Base-by-base conservation (phyloP, 148 eudicot genomes). In the Mesembryanthemum crystallinum region DNA sequence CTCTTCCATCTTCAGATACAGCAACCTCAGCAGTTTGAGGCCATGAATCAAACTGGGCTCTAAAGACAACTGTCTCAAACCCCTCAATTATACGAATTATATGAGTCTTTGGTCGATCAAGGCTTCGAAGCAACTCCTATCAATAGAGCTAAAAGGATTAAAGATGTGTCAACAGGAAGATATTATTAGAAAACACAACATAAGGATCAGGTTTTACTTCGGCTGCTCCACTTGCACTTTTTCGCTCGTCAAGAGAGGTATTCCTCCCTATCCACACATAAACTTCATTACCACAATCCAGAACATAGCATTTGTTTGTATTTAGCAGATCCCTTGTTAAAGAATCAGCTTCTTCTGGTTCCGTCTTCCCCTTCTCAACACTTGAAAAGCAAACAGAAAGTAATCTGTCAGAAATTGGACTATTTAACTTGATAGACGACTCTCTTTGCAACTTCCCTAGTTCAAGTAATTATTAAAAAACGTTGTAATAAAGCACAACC, bases 251-350 rank as follows among this genome's bases (percentile, higher is more conserved):
- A 64, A 96, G 89, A 61, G 90, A 70, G 69, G 98, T 91, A 76
- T 77, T 85, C 82, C 92, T 88, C 27, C 99, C 99, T 80, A 89
- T 86, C 99, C 99, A 96, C 76, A 96, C 90, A 82, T 79, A 91
- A 74, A 91, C 82, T 84, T 89, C 92, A 24, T 66, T 28, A 23
- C 96, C 98, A 76, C 96, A 96, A 75, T 96, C 99, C 67, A 96
- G 77, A 77, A 96, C 67, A 80, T 86, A 91, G 84, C 99, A 96
- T 79, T 82, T 88, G 69, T 83, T 75, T 54, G 98, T 90, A 73
- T 85, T 82, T 59, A 96, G 84, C 78, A 88, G 76, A 79, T 89
- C 91, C 84, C 83, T 91, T 51, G 86, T 88, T 78, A 92, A 82
- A 76, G 87, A 69, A 76, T 88, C 88, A 45, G 85, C 84, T 69